phyloP scores from a whole-genome alignment of 441 rosid species.

The Viola pubescens region DNA sequence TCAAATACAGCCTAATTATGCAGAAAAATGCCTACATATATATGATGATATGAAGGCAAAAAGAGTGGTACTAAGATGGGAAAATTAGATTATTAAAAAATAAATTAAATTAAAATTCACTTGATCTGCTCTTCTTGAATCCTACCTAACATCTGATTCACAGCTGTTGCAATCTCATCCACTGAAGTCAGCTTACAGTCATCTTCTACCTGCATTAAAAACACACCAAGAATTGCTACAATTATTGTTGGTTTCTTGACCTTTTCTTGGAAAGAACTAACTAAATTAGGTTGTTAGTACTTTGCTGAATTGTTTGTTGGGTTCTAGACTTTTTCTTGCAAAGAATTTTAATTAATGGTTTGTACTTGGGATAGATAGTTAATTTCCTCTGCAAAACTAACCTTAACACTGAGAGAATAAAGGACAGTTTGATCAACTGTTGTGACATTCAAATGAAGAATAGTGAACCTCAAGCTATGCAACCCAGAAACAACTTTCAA shows the following conservation, averaged over 20 bases:
- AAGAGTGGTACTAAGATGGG: slow-evolving; percentile 14
- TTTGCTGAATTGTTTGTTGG: background rate
- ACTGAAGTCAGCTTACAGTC: slow-evolving; percentile 65
- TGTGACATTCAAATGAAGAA: slow-evolving; percentile 74
- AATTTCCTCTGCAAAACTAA: slow-evolving; percentile 15
- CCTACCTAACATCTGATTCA: slow-evolving; percentile 56
- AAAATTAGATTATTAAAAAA: slow-evolving; percentile 1
- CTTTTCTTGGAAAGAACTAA: background rate
- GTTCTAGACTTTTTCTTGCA: background rate
- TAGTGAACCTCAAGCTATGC: slow-evolving; percentile 47
- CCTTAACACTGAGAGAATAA: slow-evolving; percentile 79
- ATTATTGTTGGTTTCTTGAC: background rate
- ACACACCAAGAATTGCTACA: background rate
- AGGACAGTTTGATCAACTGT: slow-evolving; percentile 57
- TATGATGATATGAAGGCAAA: background rate
- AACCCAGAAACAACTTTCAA: slow-evolving; percentile 57
- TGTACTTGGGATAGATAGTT: background rate
- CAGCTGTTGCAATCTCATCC: slow-evolving; percentile 69
- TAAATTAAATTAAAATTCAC: slow-evolving; percentile 5
- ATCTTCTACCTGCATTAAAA: slow-evolving; percentile 74
- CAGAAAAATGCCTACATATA: slow-evolving; percentile 13
- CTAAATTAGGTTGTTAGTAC: background rate
- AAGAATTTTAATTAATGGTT: background rate
- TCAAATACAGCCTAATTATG: slow-evolving; percentile 17
- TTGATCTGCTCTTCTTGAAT: slow-evolving; percentile 42